Evolutionary conservation across 2,329 filamentous ascomycete genomes (phyloP).

Genomic region (Trichophyton simii): DNA sequence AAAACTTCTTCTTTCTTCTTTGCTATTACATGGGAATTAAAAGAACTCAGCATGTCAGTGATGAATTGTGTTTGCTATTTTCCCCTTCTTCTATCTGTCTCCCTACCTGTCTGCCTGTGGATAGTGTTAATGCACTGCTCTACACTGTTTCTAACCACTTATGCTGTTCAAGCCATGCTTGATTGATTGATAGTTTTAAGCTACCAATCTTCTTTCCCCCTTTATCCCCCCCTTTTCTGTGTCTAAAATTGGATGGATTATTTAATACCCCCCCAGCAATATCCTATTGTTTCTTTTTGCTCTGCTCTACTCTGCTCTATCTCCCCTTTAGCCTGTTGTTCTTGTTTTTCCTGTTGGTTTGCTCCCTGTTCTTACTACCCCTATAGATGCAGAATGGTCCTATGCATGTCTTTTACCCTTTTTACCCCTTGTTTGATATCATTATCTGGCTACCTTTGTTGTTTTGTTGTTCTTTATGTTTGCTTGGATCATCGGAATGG

Average conservation of each 20-base stretch:
- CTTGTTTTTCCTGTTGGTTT: neutral
- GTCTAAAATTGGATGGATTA: slow-evolving; percentile 2
- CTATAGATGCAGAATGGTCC: neutral
- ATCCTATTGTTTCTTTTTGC: neutral
- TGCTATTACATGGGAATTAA: slow-evolving; percentile 5
- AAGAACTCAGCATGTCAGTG: slow-evolving; percentile 3
- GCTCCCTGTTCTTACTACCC: neutral
- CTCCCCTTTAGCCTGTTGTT: neutral
- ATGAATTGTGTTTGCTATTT: slow-evolving; percentile 8
- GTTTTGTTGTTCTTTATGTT: neutral
- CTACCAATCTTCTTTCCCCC: neutral
- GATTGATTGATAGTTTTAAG: neutral
- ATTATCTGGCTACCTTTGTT: neutral
- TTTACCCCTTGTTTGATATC: neutral
- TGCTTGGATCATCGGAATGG: slow-evolving; percentile 1
- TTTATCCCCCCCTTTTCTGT: neutral
- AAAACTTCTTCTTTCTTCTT: neutral
- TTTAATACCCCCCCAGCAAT: slow-evolving; percentile 3
- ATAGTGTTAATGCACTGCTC: slow-evolving; percentile 5
- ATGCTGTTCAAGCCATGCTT: no score
- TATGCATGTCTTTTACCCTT: neutral
- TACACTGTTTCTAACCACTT: neutral
- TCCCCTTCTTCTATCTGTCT: slow-evolving; percentile 10
- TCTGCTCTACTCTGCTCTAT: neutral
- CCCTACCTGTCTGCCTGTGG: slow-evolving; percentile 3